Evolutionary conservation across 306 rosid species (phyloP), one percentile per base, ranked within the genome.

Genomic region (Malus sylvestris): DNA sequence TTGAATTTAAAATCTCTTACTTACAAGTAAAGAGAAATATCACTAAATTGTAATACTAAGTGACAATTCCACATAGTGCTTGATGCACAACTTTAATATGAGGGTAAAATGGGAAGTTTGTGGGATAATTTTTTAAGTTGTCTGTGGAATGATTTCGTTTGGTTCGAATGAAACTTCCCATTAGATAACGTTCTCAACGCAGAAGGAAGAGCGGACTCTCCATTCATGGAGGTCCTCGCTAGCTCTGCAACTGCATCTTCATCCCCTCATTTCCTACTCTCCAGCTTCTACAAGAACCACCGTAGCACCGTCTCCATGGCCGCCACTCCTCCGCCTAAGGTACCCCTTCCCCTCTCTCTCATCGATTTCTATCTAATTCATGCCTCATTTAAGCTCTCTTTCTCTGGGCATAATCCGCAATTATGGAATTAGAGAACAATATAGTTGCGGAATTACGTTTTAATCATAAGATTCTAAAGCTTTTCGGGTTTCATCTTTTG

Each of bases 201-300:
- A 66, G 33, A n/a, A 8, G 5, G 65, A 64, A 72, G 60, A 38
- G 75, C n/a, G 29, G 49, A 62, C 29, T 58, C 67, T 79, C 84
- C 78, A 71, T 68, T 82, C 55, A 93, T 89, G 98, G 95, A 86
- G 80, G 68, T 84, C 72, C 79, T 88, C 77, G 79, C 87, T 22
- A 80, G 76, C 83, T 86, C 87, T 61, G 74, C 85, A 42, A 55
- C 76, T 72, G 59, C 86, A 81, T 83, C 83, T 79, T 87, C 80
- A 8, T 71, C 79, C 44, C 72, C 80, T 69, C 81, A 71, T 61
- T 72, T 68, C 8, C 59, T 53, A 33, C 11, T 68, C 71, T 68
- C 76, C 29, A 52, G 65, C 76, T n/a, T 63, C 58, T 80, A 78
- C 70, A 51, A 63, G 18, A 57, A 68, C 38, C 68, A 70, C 38